Evolutionary conservation across 23 red algal species (phyloP).

Genomic region (Gracilaria vermiculophylla): DNA sequence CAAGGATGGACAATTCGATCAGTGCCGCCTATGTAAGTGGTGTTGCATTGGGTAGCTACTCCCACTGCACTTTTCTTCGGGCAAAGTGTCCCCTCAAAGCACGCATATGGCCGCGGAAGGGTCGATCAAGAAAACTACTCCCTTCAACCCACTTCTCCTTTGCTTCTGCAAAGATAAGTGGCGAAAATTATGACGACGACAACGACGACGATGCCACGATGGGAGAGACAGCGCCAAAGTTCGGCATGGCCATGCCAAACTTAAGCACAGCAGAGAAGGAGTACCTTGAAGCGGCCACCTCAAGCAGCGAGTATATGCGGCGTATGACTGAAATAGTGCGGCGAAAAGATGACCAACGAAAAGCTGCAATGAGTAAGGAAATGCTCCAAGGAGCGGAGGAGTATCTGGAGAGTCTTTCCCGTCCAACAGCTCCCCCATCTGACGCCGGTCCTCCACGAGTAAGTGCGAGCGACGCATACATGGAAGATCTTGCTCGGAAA

Average conservation of each 20-base stretch:
- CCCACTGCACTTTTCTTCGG: background rate
- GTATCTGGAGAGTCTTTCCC: conserved; percentile 37
- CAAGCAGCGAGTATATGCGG: conserved; percentile 9
- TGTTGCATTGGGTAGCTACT: background rate
- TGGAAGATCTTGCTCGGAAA: conserved; percentile 7
- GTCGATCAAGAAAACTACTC: background rate
- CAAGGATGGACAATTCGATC: background rate
- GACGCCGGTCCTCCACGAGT: conserved; percentile 14
- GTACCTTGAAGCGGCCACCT: conserved; percentile 31
- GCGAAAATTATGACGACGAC: background rate
- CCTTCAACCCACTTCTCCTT: background rate
- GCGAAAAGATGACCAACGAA: conserved; percentile 11
- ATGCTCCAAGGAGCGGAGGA: conserved; percentile 25
- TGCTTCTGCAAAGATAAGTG: background rate
- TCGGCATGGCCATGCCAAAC: conserved; percentile 44
- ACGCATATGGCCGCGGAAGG: background rate
- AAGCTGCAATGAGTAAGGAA: background rate
- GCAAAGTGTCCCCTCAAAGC: background rate
- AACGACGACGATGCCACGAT: conserved; percentile 38
- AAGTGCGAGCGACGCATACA: conserved; percentile 25
- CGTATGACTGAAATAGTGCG: conserved; percentile 42
- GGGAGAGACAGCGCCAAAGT: background rate
- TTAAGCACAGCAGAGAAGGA: conserved; percentile 23
- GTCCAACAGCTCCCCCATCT: background rate
- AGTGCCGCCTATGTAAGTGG: background rate